Base-by-base conservation (phyloP, 768 basidiomycete genomes). In the Tricholoma flavovirens region DNA sequence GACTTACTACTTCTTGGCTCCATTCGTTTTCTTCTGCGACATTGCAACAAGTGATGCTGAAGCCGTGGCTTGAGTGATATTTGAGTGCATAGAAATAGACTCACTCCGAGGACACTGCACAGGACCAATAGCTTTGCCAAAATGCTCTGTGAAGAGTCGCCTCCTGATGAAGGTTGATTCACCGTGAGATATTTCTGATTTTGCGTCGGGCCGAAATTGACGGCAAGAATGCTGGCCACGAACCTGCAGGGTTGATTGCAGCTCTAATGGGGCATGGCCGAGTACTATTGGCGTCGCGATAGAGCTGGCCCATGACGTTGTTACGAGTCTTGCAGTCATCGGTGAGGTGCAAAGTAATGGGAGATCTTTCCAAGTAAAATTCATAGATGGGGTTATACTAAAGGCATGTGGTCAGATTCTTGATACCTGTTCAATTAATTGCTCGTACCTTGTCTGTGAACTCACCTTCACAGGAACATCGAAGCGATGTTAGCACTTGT, bases 161-260 rank as follows among this genome's bases (percentile, higher is more conserved):
- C 74, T n/a, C 85, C 78, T 9, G 85, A 77, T 4, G 83, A 72
- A 0, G 86, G 82, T 62, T 87, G 83, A 61, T 86, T 87, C 24
- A 86, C 76, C 48, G 88, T 80, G 22, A 98, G 80, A 68, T 99
- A 98, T 83, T 89, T 90, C 92, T 97, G 21, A 55, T 54, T 59
- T 53, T 9, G 45, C 29, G 29, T n/a, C 22, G 22, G 53, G 52
- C 22, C 59, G 11, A 33, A 43, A 36, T 56, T 54, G 15, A 10
- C 7, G 48, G 40, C 48, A 12, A 21, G 46, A 59, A 46, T 5
- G n/a, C 36, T 49, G 8, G 15, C 26, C 32, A 64, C 76, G 42
- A 64, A 90, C 93, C 81, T 96, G 93, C 53, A 99, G 73, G 0
- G 93, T 93, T 0, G 93, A 90, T 59, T 95, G 93, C 49, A 98